Evolutionary conservation across 805 yeast species (phyloP), one percentile per base, ranked within the genome.

Genomic region (Myxozyma nipponensis): DNA sequence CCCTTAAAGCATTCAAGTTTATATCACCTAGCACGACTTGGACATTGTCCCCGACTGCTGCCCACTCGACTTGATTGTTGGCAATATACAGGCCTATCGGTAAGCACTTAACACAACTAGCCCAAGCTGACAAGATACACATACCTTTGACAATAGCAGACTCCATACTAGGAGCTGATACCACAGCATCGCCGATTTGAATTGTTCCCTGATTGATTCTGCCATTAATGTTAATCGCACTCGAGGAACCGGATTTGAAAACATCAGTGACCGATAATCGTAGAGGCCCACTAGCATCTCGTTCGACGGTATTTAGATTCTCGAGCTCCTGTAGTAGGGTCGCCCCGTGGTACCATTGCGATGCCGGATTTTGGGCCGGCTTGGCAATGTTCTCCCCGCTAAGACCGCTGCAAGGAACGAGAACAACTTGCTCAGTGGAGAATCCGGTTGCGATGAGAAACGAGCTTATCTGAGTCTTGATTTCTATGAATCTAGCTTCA

Each of bases 341-440:
- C 7, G 64, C 60, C n/a, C 75, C 76, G 3, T 44, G 57, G 68
- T 77, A 72, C 85, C 85, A 77, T 9, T 55, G 47, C 15, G 46
- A 21, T 21, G 47, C 58, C 42, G 57, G 44, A 43, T 54, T 45
- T 35, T 50, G 44, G 4, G 75, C 72, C 37, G 67, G 65, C 24
- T 74, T 76, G 15, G 77, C 78, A 10, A 86, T 82, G 60, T 84
- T 84, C 44, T 73, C 78, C 7, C 95, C 95, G 2, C 74, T 65
- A 42, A 81, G 72, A 0, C 91, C 95, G 7, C 86, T 79, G 24
- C 82, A 76, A 2, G 95, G 93, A 2, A 86, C 71, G 55, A 78
- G 84, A 2, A 66, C 62, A 1, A 83, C 60, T 38, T 73, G 68
- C 2, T 56, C 42, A 1, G 54, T 50, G 2, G 60, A 44, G 60